Base-by-base conservation (phyloP, 371 early-diverging fungal species). In the Rhizomucor pusillus region DNA sequence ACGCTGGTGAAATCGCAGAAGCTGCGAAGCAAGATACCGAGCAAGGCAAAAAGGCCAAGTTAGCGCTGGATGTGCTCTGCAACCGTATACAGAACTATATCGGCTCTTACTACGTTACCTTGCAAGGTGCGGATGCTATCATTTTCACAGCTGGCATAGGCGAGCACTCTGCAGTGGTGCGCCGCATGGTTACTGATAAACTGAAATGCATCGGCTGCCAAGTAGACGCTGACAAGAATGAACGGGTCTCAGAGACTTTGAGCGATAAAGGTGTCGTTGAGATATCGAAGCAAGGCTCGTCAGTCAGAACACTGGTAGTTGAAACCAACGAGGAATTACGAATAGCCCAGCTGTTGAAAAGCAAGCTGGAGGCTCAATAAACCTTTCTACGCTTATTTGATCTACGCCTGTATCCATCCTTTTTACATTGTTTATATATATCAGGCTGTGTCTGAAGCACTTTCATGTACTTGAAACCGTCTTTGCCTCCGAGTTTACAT, bases 141-240 rank as follows among this genome's bases (percentile, higher is more conserved):
- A 47, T 72, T 0, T 75, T 75, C 50, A 65, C 69, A 0, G 76
- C 73, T 18, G 76, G 76, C 10, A 66, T 75, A 46, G 76, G 76
- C 1, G 76, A 75, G 39, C 47, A 71, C 45, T 48, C 62, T 12
- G 41, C 45, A n/a, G 24, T 43, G 5, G 40, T 72, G 11, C 59
- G 75, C 5, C 47, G 40, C 47, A 14, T 18, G 13, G 67, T 71
- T 9, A 49, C 34, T 33, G 47, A 56, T 3, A 60, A 49, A 19
- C 47, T 74, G 23, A 25, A 39, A 16, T 69, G 67, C 33, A 25
- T 70, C 6, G 66, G 67, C 9, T 48, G 58, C 40, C 20, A 16
- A 7, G 40, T 65, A 11, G 66, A 71, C 19, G 29, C 54, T 5
- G 47, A 56, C 13, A 58, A 62, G 57, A 74, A 68, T 24, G 41